Evolutionary conservation across 2,329 filamentous ascomycete genomes (phyloP), one percentile per base, ranked within the genome.

Genomic region (Pseudocercospora crystallina): DNA sequence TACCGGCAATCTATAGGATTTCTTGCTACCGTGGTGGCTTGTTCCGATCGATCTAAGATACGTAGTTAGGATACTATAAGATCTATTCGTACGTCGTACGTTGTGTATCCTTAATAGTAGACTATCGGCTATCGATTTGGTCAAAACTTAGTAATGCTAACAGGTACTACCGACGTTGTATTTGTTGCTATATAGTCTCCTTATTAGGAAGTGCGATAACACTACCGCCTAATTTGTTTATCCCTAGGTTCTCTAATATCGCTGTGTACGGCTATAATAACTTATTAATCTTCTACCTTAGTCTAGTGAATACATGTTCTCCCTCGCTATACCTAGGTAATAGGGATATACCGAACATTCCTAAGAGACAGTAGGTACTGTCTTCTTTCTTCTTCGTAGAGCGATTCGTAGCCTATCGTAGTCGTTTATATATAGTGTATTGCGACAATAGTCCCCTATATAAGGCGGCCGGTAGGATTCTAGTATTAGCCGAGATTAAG

Each of bases 331-430:
- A 77, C 0, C 76, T 43, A 0, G 75, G 55, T 0, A 73, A 67
- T 68, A 78, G 72, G 26, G 70, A 66, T 14, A 77, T 64, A 1
- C 63, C 62, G 26, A 78, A 77, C 0, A 78, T 63, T 0, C 75
- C 75, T 2, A 78, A 49, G 0, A 78, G 60, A 5, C 65, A 75
- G 39, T 78, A 78, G 0, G 72, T 73, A 12, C 64, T 63, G 32
- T 78, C 75, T 42, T 78, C 75, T 4, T 3, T 14, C 13, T 8
- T 39, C 10, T 17, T 46, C 3, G 43, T 46, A 0, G 37, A 9
- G 3, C 43, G 43, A 0, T 15, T n/a, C 2, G 34, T 5, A 2
- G 43, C 35, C 43, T 29, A 46, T 9, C 43, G 11, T 2, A n/a
- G 5, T 2, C 43, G 34, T 31, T 46, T 26, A 12, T 46, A 31